phyloP scores from a whole-genome alignment of 1,139 yeast genomes.

The Yamadazyma dushanensis region DNA sequence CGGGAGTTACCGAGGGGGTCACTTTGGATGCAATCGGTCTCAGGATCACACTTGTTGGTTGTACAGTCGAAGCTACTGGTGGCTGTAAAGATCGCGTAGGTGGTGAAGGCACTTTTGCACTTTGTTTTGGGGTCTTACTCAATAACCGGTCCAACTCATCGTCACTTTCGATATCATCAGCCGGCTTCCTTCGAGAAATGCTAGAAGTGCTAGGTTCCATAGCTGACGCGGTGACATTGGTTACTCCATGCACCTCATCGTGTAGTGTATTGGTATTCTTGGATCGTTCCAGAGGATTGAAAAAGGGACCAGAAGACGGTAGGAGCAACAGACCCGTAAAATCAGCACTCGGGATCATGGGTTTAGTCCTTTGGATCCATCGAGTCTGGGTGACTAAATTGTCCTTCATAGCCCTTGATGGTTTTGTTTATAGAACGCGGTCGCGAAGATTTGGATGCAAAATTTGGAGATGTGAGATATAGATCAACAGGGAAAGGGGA shows the following conservation, averaged over 20 bases:
- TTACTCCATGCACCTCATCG: not conserved
- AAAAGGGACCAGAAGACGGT: not conserved
- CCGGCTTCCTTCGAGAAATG: constrained; percentile 4
- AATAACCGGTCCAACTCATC: constrained; percentile 12
- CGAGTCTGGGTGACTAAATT: constrained; percentile 19
- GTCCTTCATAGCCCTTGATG: constrained; percentile 16
- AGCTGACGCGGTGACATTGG: not conserved
- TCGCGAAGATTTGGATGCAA: too few relatives aligned
- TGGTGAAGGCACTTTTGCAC: too few relatives aligned
- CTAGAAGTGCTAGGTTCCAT: not conserved
- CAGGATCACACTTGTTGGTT: too few relatives aligned
- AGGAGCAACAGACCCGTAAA: constrained; percentile 4
- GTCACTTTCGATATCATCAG: constrained; percentile 14
- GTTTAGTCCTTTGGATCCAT: constrained; percentile 19
- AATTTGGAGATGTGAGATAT: too few relatives aligned
- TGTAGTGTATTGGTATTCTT: too few relatives aligned
- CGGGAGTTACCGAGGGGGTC: too few relatives aligned
- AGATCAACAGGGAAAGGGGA: too few relatives aligned
- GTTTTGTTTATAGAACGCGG: not conserved
- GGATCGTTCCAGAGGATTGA: not conserved
- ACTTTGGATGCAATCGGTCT: too few relatives aligned
- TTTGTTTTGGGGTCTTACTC: constrained; percentile 2
- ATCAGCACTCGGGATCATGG: constrained; percentile 15
- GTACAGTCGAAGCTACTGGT: too few relatives aligned
- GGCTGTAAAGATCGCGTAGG: too few relatives aligned